Conservation (phyloP, 805 yeast species). For the Torulaspora franciscae region DNA sequence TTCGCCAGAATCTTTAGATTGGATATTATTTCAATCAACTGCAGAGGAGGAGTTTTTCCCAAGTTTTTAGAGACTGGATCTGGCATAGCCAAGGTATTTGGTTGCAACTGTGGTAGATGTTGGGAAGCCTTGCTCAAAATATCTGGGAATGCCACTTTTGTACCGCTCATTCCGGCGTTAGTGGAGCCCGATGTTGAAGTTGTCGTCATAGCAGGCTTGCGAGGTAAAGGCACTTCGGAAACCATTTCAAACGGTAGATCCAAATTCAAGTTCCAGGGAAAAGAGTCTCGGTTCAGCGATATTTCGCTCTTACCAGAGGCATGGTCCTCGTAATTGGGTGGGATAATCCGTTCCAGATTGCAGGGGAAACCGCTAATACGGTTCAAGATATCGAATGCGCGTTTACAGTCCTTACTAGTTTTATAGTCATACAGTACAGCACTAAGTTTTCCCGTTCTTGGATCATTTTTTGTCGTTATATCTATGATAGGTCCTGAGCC, state of each 20-base stretch:
- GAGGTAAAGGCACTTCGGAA: slow-evolving; percentile 33
- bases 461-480: slow-evolving; percentile 38
- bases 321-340: slow-evolving; percentile 20
- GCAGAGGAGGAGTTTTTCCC: slow-evolving; percentile 63
- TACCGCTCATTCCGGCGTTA: slow-evolving; percentile 2
- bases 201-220: slow-evolving; percentile 22
- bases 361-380: slow-evolving; percentile 31
- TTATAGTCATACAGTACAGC: slow-evolving; percentile 25
- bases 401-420: slow-evolving; percentile 26
- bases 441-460: slow-evolving; percentile 47
- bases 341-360: slow-evolving; percentile 25
- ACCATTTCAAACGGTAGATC: slow-evolving; percentile 37
- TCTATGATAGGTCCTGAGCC: slow-evolving; percentile 71
- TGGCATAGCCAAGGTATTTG: slow-evolving; percentile 44
- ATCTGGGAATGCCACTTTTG: slow-evolving; percentile 40
- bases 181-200: slow-evolving; percentile 9
- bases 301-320: slow-evolving; percentile 13
- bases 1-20: slow-evolving; percentile 55
- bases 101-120: slow-evolving; percentile 47
- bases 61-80: slow-evolving; percentile 60
- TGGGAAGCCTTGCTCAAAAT: slow-evolving; percentile 51
- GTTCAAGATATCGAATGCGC: slow-evolving; percentile 26
- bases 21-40: slow-evolving; percentile 62
- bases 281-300: slow-evolving; percentile 30
- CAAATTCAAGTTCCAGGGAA: slow-evolving; percentile 31